Evolutionary conservation across 139 green algal species (phyloP), one percentile per base, ranked within the genome.

Genomic region (Dunaliella primolecta): DNA sequence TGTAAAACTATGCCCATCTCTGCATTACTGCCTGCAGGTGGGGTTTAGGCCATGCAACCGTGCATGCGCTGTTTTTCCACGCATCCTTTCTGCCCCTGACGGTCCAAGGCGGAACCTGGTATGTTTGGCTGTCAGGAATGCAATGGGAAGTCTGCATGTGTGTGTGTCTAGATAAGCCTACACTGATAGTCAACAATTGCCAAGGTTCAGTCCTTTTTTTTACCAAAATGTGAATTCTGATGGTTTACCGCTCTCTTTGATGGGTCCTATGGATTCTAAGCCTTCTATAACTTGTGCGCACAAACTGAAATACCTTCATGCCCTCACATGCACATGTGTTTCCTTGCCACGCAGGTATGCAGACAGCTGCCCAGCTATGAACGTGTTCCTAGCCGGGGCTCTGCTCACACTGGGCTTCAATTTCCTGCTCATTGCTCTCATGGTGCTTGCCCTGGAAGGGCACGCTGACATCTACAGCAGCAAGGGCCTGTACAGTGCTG

Each of bases 21-120:
- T n/a, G n/a, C n/a, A n/a, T n/a, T n/a, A n/a, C n/a, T n/a, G n/a
- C n/a, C 15, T 64, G 46, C 46, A 64, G 46, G 46, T 94, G 91
- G 91, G 91, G 91, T 78, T 92, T 86, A 30, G 91, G 91, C 20
- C 91, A 94, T 70, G 87, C 36, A 1, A 88, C 89, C 36, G 85
- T 84, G 20, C 89, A 94, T 81, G 84, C 83, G 29, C 75, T 91
- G 24, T 90, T 94, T 81, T 87, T 92, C 70, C 90, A 89, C 82
- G 80, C 86, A n/a, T 90, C 84, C 30, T 35, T 92, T 34, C 87
- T 94, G 85, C 87, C 89, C 15, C 86, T 94, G 25, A 91, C 89
- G 1, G 37, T 78, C 2, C 78, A 84, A 7, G 76, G 89, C 35
- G 91, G 87, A 15, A 92, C 91, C 3, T 88, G 72, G 27, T 90